phyloP scores from a whole-genome alignment of 192 early-diverging fungal genomes.

The Kickxella alabastrina region DNA sequence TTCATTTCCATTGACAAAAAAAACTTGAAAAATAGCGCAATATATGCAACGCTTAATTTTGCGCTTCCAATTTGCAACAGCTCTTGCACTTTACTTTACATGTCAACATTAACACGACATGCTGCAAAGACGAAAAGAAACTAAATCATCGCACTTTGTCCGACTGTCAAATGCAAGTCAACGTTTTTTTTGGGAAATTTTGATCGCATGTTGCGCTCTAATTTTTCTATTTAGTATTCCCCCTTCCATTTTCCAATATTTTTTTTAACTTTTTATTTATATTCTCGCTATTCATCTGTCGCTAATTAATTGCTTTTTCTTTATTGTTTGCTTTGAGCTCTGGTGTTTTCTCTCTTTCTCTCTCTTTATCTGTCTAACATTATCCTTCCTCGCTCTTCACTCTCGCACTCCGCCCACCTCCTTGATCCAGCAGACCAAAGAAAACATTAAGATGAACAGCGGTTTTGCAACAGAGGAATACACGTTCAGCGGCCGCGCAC shows the following conservation, averaged over 20 bases:
- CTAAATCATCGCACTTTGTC: too few relatives aligned
- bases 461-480: constrained; percentile 24
- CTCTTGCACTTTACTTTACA: too few relatives aligned
- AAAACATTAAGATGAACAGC: constrained; percentile 20
- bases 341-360: neutral
- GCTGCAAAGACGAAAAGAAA: too few relatives aligned
- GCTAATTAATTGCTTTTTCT: neutral
- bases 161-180: too few relatives aligned
- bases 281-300: neutral
- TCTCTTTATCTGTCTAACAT: neutral
- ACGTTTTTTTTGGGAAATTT: too few relatives aligned
- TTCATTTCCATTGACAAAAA: too few relatives aligned
- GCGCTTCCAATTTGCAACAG: neutral
- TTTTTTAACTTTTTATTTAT: neutral
- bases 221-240: neutral
- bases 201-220: too few relatives aligned
- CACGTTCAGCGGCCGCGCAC: constrained; percentile 20
- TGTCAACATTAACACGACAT: too few relatives aligned
- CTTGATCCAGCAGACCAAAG: constrained; percentile 13
- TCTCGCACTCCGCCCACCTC: constrained; percentile 9
- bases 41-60: too few relatives aligned
- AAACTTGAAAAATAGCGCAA: too few relatives aligned
- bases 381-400: constrained; percentile 1
- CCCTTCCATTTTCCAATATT: neutral
- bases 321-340: neutral